These are phyloP conservation scores for Entophlyctis helioformis DNA, from an alignment of 192 early-diverging fungal species.

Conservation along the genomic window DNA sequence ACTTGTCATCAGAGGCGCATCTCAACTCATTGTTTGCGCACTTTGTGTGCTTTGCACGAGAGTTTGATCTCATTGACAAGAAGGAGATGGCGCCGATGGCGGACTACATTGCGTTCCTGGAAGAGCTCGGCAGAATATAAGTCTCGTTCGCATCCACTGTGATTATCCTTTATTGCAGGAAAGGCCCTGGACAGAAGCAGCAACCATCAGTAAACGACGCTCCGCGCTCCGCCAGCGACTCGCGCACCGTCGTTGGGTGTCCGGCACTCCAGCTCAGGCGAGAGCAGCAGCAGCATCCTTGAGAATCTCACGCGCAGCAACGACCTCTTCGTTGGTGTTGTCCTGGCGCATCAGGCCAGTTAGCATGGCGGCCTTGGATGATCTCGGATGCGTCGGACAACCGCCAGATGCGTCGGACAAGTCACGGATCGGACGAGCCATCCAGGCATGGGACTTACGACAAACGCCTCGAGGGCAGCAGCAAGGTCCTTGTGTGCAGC, in stretches of 20 bases:
- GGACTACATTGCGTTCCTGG: constrained; percentile 53
- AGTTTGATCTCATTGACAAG: constrained; percentile 87
- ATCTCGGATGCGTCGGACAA: too few relatives aligned
- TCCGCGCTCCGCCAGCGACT: too few relatives aligned
- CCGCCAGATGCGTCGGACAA: too few relatives aligned
- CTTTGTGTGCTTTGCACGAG: constrained; percentile 81
- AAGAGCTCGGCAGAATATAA: not conserved
- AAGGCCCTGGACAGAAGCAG: not conserved
- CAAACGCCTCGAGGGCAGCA: too few relatives aligned
- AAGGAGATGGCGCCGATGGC: constrained; percentile 76
- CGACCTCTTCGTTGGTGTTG: not conserved
- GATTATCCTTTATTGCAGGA: not conserved
- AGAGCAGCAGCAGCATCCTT: not conserved
- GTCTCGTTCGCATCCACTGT: not conserved
- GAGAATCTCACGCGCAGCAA: constrained; percentile 10
- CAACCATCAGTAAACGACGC: not conserved
- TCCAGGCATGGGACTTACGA: too few relatives aligned
- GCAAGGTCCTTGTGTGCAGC: constrained; percentile 18
- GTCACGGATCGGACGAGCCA: too few relatives aligned
- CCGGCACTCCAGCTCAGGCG: too few relatives aligned
- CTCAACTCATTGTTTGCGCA: constrained; percentile 96
- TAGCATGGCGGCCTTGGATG: too few relatives aligned
- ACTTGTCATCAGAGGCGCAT: constrained; percentile 73
- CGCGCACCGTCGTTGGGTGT: too few relatives aligned
- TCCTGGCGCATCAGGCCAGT: too few relatives aligned